phyloP scores from a whole-genome alignment of 257 asterid genomes.

The Lycium ferocissimum region DNA sequence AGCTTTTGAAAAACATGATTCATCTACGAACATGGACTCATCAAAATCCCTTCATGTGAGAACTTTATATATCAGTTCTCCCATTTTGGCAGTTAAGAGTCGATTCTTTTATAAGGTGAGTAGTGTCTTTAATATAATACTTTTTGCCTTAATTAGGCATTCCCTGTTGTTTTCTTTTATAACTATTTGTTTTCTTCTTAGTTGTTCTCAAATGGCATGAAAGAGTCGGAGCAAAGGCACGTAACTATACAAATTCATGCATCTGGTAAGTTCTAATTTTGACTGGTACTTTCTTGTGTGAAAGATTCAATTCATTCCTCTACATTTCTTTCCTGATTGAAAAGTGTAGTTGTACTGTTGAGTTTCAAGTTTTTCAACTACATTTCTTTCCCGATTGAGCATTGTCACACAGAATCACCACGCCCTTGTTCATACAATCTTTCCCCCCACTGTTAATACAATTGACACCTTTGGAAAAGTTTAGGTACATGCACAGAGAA shows the following conservation, averaged over 20 bases:
- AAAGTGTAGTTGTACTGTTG: background rate
- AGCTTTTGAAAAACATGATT: slow-evolving; percentile 38
- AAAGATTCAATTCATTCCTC: background rate
- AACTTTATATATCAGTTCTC: slow-evolving; percentile 83
- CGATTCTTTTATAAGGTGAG: slow-evolving; percentile 75
- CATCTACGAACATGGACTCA: slow-evolving; percentile 52
- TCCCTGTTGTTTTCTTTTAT: background rate
- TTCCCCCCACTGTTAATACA: background rate
- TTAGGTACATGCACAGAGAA: background rate
- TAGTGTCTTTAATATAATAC: background rate
- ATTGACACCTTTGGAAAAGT: background rate
- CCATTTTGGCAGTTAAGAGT: slow-evolving; percentile 89
- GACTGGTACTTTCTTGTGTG: background rate
- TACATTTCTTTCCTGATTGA: background rate
- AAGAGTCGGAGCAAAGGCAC: slow-evolving; percentile 64
- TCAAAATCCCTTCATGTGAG: slow-evolving; percentile 48
- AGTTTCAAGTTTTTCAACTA: background rate
- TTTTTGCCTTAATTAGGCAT: slow-evolving; percentile 31
- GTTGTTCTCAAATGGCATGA: slow-evolving; percentile 82
- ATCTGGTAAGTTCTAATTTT: slow-evolving; percentile 59
- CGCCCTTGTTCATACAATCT: background rate
- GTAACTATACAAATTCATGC: slow-evolving; percentile 66
- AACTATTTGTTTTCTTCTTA: slow-evolving; percentile 32
- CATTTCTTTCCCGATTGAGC: background rate
- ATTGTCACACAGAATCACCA: background rate